Base-by-base conservation (phyloP, 2,329 filamentous ascomycete species). In the Claviceps quebecensis region DNA sequence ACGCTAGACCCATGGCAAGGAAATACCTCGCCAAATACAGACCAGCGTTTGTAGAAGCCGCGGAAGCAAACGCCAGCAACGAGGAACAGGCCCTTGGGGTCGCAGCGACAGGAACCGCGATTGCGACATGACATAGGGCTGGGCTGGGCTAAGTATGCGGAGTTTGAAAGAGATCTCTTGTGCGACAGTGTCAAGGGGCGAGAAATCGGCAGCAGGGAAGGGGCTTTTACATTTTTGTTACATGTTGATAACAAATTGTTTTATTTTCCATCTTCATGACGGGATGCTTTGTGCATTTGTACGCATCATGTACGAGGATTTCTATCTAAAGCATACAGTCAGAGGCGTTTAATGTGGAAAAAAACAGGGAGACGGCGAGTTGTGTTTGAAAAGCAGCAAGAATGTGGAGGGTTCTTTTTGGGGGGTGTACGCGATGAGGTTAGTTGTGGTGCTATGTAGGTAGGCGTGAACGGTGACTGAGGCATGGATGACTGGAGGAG, bases 11-110 rank as follows among this genome's bases (percentile, higher is more conserved):
- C 0, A 73, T 82, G 65, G 80, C 80, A 4, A 73, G 70, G 3
- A 83, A 83, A 57, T 82, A 81, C 55, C 69, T 84, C 23, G 69
- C 71, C 37, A 81, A 78, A 62, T 84, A 75, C 68, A 72, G 80
- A 16, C 79, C 78, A 3, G 69, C 65, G 6, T 81, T 80, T 49
- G 45, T 70, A 36, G 66, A 69, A 51, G 58, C 61, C 38, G 63
- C 60, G 38, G 60, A 57, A 38, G 59, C 55, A 37, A 58, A 61
- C 26, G 54, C 58, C 22, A 54, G 60, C 16, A 57, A 56, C 36
- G 58, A 56, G 36, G 58, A 58, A 8, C 54, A 51, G 14, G 38
- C 57, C 5, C 54, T 53, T 17, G 50, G 60, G 36, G 49, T 56
- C 16, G 38, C 51, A 26, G 53, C 60, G 8, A 14, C 45, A 29